Base-by-base conservation (phyloP, 306 rosid species). In the Casuarina glauca region DNA sequence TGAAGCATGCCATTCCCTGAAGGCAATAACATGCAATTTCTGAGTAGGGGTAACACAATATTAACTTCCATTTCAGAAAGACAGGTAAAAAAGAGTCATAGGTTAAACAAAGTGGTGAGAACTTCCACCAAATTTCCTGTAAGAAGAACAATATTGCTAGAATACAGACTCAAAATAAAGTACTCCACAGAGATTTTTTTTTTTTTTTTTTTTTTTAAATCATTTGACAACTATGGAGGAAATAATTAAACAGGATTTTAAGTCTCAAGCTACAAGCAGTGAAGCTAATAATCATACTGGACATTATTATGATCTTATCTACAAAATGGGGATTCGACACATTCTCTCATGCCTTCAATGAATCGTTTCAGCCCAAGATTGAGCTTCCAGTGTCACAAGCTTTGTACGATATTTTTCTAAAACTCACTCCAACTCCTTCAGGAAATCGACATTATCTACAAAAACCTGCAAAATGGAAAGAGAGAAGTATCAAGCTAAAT, bases 381-480 rank as follows among this genome's bases (percentile, higher is more conserved):
- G 77, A 64, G 81, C 44, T 73, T 67, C 64, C 42, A 77, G 72
- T 39, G 32, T 74, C 69, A 46, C 82, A 76, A 72, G 77, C 74
- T 66, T 69, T 74, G 64, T 55, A 26, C 12, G 48, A 77, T 66
- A 68, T 73, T 46, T 44, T 45, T 36, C 8, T 58, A 69, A 52
- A 80, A 51, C 54, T 85, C 87, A 95, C 87, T 89, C 91, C 87
- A 93, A 81, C 78, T 93, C 97, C 89, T 86, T 93, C 4, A 72
- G 74, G 75, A 93, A 93, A 79, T 93, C 99, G 50, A 85, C 76
- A 85, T 93, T 95, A 86, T 95, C 99, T 84, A 93, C 97, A 78
- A 95, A 95, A 77, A 95, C 99, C 99, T 93, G 93, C 48, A 81
- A 44, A 77, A 69, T 42, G n/a, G 19, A 42, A 26, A 26, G 51